These are phyloP conservation scores for Pythium dissimile DNA, from an alignment of 352 stramenopile genomes.

Conservation along the genomic window DNA sequence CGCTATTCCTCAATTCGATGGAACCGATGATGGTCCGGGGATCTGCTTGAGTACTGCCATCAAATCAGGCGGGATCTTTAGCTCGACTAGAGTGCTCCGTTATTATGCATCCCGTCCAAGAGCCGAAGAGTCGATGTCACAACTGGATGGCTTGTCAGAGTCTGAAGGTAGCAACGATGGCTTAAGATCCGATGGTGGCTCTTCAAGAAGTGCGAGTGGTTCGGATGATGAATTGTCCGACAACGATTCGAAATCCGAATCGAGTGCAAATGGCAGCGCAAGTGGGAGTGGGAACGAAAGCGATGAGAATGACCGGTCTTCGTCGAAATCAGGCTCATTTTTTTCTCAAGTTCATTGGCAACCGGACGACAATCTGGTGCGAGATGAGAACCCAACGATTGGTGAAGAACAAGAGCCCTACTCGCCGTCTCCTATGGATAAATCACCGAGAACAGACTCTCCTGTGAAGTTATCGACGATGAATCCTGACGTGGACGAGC, in stretches of 20 bases:
- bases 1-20: slow-evolving; percentile 15
- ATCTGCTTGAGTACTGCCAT: neutral
- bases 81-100: no score
- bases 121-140: slow-evolving; percentile 18
- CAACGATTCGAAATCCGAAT: slow-evolving; percentile 33
- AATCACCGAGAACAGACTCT: neutral
- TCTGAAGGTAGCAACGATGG: slow-evolving; percentile 51
- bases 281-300: slow-evolving; percentile 61
- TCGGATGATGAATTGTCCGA: slow-evolving; percentile 31
- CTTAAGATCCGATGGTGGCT: slow-evolving; percentile 36
- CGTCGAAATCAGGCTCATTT: neutral
- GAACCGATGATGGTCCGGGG: neutral
- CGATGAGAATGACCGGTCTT: slow-evolving; percentile 18
- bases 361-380: neutral
- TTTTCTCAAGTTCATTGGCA: neutral
- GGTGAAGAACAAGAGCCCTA: no score
- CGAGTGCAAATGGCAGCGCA: slow-evolving; percentile 30
- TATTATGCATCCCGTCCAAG: neutral
- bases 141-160: slow-evolving; percentile 58
- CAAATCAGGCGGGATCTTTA: slow-evolving; percentile 8
- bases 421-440: no score
- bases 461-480: slow-evolving; percentile 26
- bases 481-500: slow-evolving; percentile 55
- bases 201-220: slow-evolving; percentile 38
- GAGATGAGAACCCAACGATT: neutral